phyloP scores from a whole-genome alignment of 345 rosid genomes.

The Salix exigua region DNA sequence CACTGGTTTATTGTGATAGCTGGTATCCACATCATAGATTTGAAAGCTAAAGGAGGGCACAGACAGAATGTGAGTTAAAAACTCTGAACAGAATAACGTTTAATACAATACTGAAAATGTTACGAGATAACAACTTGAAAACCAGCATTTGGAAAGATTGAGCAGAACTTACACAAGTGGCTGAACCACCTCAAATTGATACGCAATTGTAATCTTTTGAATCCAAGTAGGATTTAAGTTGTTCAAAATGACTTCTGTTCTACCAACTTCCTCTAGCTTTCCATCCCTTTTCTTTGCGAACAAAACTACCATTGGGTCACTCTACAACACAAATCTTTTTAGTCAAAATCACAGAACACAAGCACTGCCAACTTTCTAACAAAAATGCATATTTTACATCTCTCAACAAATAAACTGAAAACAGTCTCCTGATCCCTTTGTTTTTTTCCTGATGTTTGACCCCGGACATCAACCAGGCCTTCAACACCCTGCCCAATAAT shows the following conservation, averaged over 20 bases:
- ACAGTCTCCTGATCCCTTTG: background rate
- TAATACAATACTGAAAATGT: background rate
- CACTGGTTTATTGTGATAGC: slow-evolving; percentile 59
- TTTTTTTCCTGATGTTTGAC: background rate
- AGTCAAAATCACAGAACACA: background rate
- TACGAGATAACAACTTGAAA: background rate
- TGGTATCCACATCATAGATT: slow-evolving; percentile 69
- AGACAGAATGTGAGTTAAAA: slow-evolving; percentile 8
- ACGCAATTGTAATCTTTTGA: slow-evolving; percentile 53
- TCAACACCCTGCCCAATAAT: too few relatives aligned
- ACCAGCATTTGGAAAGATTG: background rate
- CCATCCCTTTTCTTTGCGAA: slow-evolving; percentile 60
- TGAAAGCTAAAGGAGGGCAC: slow-evolving; percentile 45
- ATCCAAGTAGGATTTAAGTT: slow-evolving; percentile 76
- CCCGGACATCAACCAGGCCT: background rate
- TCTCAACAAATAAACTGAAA: background rate
- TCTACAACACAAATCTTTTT: slow-evolving; percentile 37
- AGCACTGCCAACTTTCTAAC: background rate
- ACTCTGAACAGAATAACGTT: background rate
- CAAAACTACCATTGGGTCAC: slow-evolving; percentile 78
- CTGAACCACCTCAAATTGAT: slow-evolving; percentile 80
- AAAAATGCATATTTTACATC: background rate
- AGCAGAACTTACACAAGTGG: slow-evolving; percentile 51
- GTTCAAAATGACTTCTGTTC: slow-evolving; percentile 77
- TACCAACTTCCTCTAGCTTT: slow-evolving; percentile 72